Evolutionary conservation across 169 alveolate species (phyloP), one percentile per base, ranked within the genome.

Genomic region (Plasmodium gaboni): DNA sequence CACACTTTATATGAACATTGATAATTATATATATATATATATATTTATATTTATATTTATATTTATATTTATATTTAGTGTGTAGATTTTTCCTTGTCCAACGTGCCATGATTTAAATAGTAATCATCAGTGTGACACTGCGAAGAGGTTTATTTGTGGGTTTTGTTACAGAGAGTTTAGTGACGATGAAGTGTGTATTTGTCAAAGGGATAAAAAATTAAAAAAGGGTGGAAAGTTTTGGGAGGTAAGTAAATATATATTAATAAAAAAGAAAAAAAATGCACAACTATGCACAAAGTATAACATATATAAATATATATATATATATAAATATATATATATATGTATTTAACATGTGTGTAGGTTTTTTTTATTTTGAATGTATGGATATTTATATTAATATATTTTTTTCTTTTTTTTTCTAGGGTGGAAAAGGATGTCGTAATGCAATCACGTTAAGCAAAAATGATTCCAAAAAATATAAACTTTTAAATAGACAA

Each of bases 391-490:
- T 63, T 28, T 48, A 32, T 17, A 19, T 15, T 42, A 17, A 42
- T 67, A 17, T 42, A 8, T 44, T 28, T 67, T 10, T 68, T 55
- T 12, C 10, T 76, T 61, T 22, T 53, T 26, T 57, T 63, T 76
- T 64, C 50, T n/a, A 92, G 86, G 95, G 95, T 19, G 95, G 95
- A 19, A 92, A 92, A 76, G 95, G 95, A 24, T 92, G 95, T 44
- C 88, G 95, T 51, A 92, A 92, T 53, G 92, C 95, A 72, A 26
- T 92, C 22, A 67, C 95, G 68, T 60, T 92, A 64, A 92, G 95
- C 64, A 92, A 48, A 38, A 80, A 85, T 50, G 95, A 92, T 67
- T 88, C 93, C 38, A 86, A 89, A 26, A 92, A 92, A 55, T 78
- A 68, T 12, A 92, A 92, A 63, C 86, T 92, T 69, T 72, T 92